These are phyloP conservation scores for Ceratonia siliqua DNA, from an alignment of 306 rosid species.

Conservation along the genomic window DNA sequence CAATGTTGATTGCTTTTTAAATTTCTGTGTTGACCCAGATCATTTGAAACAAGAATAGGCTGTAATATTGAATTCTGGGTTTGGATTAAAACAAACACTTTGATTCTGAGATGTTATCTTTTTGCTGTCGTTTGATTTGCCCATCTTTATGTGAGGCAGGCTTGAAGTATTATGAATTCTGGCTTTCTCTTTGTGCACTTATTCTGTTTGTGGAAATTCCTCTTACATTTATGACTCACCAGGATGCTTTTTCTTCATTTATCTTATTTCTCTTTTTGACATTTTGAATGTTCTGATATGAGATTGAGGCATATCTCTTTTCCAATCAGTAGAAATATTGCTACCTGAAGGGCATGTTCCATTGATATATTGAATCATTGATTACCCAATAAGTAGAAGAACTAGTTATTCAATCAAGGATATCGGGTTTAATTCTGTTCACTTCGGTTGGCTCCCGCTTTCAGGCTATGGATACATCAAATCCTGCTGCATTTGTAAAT, in stretches of 20 bases:
- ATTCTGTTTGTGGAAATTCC: constrained; percentile 33
- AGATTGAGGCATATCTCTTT: background rate
- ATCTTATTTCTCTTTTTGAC: background rate
- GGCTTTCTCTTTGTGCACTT: constrained; percentile 6
- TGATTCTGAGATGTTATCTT: background rate
- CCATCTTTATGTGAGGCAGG: background rate
- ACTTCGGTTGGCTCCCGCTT: background rate
- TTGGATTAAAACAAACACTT: background rate
- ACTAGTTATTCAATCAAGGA: background rate
- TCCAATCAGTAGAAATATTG: no score
- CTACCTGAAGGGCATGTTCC: no score
- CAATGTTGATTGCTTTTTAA: background rate
- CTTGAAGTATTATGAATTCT: background rate
- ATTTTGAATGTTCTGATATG: background rate
- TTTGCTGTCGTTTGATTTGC: background rate
- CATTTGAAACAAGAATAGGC: background rate
- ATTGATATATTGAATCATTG: no score
- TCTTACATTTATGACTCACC: background rate
- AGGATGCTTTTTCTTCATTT: background rate
- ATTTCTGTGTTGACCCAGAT: background rate
- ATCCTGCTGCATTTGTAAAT: constrained; percentile 56
- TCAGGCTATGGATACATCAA: constrained; percentile 54
- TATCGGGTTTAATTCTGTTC: background rate
- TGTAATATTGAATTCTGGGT: background rate
- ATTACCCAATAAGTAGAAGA: background rate